A percentile compares a stretch with the other conserved stretches of the same genome.
Conservation (phyloP, 1,284 basidiomycete genomes). For the Laetiporus sulphureus region DNA sequence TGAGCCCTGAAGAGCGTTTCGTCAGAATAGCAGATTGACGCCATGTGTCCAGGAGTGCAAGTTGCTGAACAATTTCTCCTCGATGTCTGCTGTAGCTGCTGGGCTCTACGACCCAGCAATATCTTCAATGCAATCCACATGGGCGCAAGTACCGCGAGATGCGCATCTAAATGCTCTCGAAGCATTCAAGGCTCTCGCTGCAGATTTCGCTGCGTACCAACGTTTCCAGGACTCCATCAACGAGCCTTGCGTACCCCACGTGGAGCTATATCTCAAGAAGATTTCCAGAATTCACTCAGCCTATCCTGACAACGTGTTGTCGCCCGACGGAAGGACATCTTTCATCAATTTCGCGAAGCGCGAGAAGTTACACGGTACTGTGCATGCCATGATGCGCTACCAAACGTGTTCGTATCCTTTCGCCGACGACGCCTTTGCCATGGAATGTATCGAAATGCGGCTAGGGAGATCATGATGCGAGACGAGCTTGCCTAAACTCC, state of each 20-base stretch:
- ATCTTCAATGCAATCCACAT: slow-evolving; percentile 54
- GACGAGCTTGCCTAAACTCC: slow-evolving; percentile 28
- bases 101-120: slow-evolving; percentile 56
- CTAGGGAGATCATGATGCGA: slow-evolving; percentile 36
- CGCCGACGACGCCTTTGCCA: slow-evolving; percentile 38
- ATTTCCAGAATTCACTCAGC: slow-evolving; percentile 51
- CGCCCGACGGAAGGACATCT: slow-evolving; percentile 18
- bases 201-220: slow-evolving; percentile 54
- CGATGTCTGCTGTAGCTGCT: slow-evolving; percentile 59
- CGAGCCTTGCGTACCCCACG: slow-evolving; percentile 61
- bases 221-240: slow-evolving; percentile 40
- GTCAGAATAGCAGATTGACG: not conserved
- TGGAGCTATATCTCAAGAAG: slow-evolving; percentile 57
- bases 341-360: slow-evolving; percentile 49
- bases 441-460: slow-evolving; percentile 40
- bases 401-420: slow-evolving; percentile 49
- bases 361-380: slow-evolving; percentile 48
- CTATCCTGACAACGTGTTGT: slow-evolving; percentile 33
- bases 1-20: slow-evolving; percentile 26
- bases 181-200: slow-evolving; percentile 50
- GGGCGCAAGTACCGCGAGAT: slow-evolving; percentile 53
- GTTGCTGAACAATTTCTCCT: slow-evolving; percentile 56
- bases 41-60: slow-evolving; percentile 51
- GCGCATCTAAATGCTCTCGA: slow-evolving; percentile 44
- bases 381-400: slow-evolving; percentile 50